phyloP scores from a whole-genome alignment of 2,329 filamentous ascomycete genomes.

The Neopestalotiopsis sp. region DNA sequence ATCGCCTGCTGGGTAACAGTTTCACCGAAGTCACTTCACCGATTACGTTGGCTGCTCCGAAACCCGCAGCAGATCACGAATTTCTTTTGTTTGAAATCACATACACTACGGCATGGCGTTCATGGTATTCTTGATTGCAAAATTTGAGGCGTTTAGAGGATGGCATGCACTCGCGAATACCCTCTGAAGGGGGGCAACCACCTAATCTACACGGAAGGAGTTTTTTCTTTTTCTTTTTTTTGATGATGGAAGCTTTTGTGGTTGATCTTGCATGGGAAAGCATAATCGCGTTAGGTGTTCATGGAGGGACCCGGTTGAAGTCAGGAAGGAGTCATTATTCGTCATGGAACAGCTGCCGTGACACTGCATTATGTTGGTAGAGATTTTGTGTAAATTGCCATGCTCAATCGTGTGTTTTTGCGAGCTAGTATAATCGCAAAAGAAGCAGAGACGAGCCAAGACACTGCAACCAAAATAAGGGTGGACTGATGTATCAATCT shows the following conservation, averaged over 20 bases:
- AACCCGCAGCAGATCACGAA: constrained; percentile 1
- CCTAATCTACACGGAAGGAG: constrained; percentile 17
- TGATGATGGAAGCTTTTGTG: constrained; percentile 6
- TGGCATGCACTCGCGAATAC: constrained; percentile 7
- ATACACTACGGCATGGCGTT: constrained; percentile 11
- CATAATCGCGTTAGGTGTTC: constrained; percentile 15
- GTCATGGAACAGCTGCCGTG: neutral
- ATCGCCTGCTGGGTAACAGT: neutral
- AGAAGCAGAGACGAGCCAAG: neutral
- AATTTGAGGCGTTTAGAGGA: constrained; percentile 18
- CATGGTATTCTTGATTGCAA: constrained; percentile 7
- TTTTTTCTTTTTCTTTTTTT: neutral
- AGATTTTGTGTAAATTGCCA: neutral
- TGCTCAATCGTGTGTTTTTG: neutral
- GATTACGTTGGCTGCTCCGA: neutral
- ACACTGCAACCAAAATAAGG: neutral
- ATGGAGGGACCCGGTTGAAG: neutral
- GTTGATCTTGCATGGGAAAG: constrained; percentile 12
- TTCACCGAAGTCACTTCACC: neutral
- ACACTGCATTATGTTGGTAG: neutral
- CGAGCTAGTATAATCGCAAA: neutral
- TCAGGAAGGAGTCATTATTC: neutral
- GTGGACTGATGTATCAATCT: constrained; percentile 9
- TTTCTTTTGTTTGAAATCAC: constrained; percentile 13
- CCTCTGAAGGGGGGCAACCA: constrained; percentile 1